Base-by-base conservation (phyloP, 768 basidiomycete species). In the Hericium rajendrae region DNA sequence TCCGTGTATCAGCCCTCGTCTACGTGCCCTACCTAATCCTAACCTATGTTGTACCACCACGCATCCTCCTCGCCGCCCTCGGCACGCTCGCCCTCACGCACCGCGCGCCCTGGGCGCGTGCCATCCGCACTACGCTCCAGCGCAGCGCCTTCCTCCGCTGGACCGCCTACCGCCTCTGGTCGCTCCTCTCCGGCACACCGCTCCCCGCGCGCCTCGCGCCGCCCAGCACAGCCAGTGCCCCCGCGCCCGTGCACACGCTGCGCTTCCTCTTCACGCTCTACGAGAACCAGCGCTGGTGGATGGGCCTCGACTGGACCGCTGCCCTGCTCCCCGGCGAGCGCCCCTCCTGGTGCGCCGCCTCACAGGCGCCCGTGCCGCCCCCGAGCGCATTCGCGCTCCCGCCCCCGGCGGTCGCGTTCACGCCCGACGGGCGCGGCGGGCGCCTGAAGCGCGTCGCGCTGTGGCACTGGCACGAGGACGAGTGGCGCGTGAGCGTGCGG, bases 201-300 rank as follows among this genome's bases (percentile, higher is more conserved):
- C 71, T 84, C 2, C 78, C 82, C 24, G 60, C 64, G 15, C 50
- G 40, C 10, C 50, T 73, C 69, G 38, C 66, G 65, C 46, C 67
- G 67, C 1, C 64, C 72, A 32, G 58, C 51, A 69, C 78, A 57
- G 51, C 67, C 59, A 57, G 71, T 46, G 70, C 57, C 3, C 41
- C 53, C 2, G 57, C 18, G 6, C 26, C 56, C 11, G 56, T 41
- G 10, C 54, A 32, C 6, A 48, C 57, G 11, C 70, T 87, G 37
- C 83, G 87, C 20, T 94, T 94, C 73, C 77, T 89, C 50, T 94
- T 94, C 66, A 91, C 86, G n/a, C 72, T 94, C 11, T 86, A 91
- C 67, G 93, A 97, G 70, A 95, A 95, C 70, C 93, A 97, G 71
- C 80, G 94, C 6, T 95, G 94, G 94, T 97, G 94, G 94, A 83